These are phyloP conservation scores for Annulohypoxylon bovei DNA, from an alignment of 495 filamentous ascomycete genomes.

Conservation along the genomic window DNA sequence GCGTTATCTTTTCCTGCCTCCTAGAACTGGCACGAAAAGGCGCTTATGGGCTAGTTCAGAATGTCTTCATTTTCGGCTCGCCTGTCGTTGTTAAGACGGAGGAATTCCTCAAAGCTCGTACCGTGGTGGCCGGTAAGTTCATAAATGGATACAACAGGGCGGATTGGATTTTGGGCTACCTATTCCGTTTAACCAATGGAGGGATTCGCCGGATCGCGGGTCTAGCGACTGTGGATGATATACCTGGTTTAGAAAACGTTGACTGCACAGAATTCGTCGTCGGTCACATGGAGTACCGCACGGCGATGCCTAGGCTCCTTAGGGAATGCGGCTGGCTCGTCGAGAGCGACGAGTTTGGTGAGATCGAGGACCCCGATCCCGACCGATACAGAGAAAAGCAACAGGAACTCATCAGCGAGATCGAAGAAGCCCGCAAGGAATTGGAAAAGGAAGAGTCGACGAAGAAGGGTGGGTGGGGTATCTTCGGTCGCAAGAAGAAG, in stretches of 20 bases:
- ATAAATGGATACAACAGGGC: constrained; percentile 94
- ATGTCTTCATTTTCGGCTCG: constrained; percentile 93
- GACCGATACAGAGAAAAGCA: constrained; percentile 90
- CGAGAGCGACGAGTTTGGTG: constrained; percentile 90
- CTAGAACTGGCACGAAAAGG: constrained; percentile 85
- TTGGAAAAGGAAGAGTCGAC: constrained; percentile 70
- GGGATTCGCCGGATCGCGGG: constrained; percentile 92
- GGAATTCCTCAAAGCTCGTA: constrained; percentile 82
- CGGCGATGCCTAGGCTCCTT: constrained; percentile 87
- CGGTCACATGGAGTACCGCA: constrained; percentile 96
- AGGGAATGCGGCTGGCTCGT: constrained; percentile 86
- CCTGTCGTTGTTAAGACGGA: constrained; percentile 92
- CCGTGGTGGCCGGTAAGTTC: constrained; percentile 87
- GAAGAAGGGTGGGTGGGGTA: constrained; percentile 66
- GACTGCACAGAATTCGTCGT: constrained; percentile 87
- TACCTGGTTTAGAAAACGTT: constrained; percentile 87
- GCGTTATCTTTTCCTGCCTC: constrained; percentile 93
- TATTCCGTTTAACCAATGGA: constrained; percentile 93
- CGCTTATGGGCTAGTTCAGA: constrained; percentile 93
- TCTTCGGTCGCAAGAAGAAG: constrained; percentile 83
- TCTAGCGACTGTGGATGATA: constrained; percentile 78
- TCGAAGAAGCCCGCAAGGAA: constrained; percentile 91
- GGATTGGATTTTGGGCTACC: constrained; percentile 98
- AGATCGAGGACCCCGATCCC: constrained; percentile 97
- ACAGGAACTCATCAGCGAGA: constrained; percentile 92